Evolutionary conservation across 106 monocot species (phyloP).

Genomic region (Alisma plantagoaquatica): DNA sequence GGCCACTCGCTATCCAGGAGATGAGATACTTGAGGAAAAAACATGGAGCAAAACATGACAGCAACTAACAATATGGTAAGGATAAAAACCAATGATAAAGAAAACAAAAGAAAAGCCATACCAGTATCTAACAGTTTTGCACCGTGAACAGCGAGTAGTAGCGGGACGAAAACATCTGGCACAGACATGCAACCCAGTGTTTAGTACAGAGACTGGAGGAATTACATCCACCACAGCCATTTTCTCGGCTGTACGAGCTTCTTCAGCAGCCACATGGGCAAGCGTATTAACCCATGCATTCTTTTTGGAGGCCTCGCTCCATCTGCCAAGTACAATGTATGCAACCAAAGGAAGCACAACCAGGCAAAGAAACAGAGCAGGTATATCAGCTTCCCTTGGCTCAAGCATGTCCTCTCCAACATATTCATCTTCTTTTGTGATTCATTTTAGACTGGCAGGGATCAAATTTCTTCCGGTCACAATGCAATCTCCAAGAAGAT

Average conservation of each 20-base stretch:
- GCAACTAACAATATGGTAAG: neutral
- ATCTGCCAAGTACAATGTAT: constrained; percentile 84
- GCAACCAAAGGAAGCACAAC: constrained; percentile 84
- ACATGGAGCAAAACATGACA: too few relatives aligned
- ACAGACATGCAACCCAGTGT: constrained; percentile 42
- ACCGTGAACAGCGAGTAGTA: constrained; percentile 85
- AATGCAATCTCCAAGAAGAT: too few relatives aligned
- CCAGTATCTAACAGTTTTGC: constrained; percentile 98
- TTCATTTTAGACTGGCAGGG: neutral
- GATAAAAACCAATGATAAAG: neutral
- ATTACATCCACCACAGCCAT: constrained; percentile 34
- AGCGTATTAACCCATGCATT: constrained; percentile 48
- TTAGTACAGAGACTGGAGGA: constrained; percentile 23
- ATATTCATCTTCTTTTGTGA: constrained; percentile 59
- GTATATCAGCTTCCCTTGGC: constrained; percentile 94
- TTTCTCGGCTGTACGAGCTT: constrained; percentile 37
- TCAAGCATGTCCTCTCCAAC: constrained; percentile 86
- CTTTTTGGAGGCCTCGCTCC: constrained; percentile 67
- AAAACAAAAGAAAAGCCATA: constrained; percentile 15
- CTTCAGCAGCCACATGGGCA: constrained; percentile 69
- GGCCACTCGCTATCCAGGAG: too few relatives aligned
- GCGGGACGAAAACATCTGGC: constrained; percentile 80
- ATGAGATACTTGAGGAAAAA: too few relatives aligned
- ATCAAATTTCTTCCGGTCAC: neutral
- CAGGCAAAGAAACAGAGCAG: constrained; percentile 59